Evolutionary conservation across 345 rosid genomes (phyloP), one percentile per base, ranked within the genome.

Genomic region (Kandelia obovata): DNA sequence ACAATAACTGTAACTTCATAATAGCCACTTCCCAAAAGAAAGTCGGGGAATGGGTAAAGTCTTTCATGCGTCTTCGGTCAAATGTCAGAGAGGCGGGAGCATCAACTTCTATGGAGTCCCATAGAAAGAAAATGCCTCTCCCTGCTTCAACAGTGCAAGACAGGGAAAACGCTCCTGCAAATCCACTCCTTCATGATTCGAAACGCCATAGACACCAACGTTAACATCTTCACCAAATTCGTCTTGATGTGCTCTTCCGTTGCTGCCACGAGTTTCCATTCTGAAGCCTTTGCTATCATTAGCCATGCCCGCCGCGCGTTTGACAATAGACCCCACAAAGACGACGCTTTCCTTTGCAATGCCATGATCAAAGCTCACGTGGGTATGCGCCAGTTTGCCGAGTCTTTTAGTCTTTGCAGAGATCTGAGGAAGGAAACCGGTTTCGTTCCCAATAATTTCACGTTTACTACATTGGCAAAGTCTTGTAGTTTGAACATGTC

Each of bases 131-230:
- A 75, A 74, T 87, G 88, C 67, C 79, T 89, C 43, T 71, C 63
- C 64, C 80, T 86, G 62, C 88, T 92, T 51, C 90, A 78, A 58
- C 75, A 70, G 62, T 67, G 64, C 59, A 75, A 72, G 25, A 64
- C 80, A 10, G 83, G 69, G 62, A 26, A 37, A 61, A 52, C 75
- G 55, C 85, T 87, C 53, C 75, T 82, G 37, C 93, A 82, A 74
- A 81, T 85, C 75, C 93, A 89, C 55, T 88, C 89, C 49, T 79
- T 83, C 77, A 88, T 92, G 78, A 81, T 92, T 49, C 86, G 83
- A 1, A 78, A 83, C 73, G 71, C 91, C 70, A 25, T 85, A 5
- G 89, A 86, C 30, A 66, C 82, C 65, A 91, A 91, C 62, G 74
- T 80, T 72, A 83, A 79, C 51, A 74, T 92, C 67, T 77, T 89